Base-by-base conservation (phyloP, 805 yeast genomes). In the Scheffersomyces lignosus region DNA sequence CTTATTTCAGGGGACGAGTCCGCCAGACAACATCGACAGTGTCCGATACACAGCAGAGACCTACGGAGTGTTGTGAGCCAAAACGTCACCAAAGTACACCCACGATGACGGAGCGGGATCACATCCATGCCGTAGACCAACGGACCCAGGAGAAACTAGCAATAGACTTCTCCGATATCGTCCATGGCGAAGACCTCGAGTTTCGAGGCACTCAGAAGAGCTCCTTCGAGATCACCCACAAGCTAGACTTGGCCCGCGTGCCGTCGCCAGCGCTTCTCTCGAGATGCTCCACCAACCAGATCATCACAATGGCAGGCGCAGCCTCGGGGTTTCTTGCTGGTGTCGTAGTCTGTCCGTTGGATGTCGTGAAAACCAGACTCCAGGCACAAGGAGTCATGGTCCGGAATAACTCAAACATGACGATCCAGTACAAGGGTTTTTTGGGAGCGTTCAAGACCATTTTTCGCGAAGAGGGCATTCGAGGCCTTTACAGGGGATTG, bases 281-380 rank as follows among this genome's bases (percentile, higher is more conserved):
- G 24, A 7, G 10, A 7, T 20, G 24, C 10, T 10, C 10, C 9
- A 10, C 70, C 4, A 63, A 72, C 5, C 80, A 82, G 50, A 72
- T 88, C 24, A 80, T 85, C 10, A 93, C 98, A 5, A 50, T 85
- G 0, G 77, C 96, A 1, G 99, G 99, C 0, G 97, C 97, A 1
- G 61, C 88, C n/a, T 87, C 97, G 1, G 99, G 99, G 1, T 84
- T 93, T 47, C 54, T 87, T 5, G 81, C 97, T 0, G 98, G 98
- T 0, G 75, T 90, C 2, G 71, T 78, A 2, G 99, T 93, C 5
- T 93, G 98, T 61, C 99, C 99, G 0, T 65, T 93, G 23, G 99
- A 93, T 56, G 99, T 93, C 32, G 91, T 93, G 10, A 93, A 93
- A 61, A 93, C 99, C 4, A 68, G 96, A 49, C 71, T 90, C 30